Conservation (phyloP, 106 monocot genomes). For the Dendrobium nobile region DNA sequence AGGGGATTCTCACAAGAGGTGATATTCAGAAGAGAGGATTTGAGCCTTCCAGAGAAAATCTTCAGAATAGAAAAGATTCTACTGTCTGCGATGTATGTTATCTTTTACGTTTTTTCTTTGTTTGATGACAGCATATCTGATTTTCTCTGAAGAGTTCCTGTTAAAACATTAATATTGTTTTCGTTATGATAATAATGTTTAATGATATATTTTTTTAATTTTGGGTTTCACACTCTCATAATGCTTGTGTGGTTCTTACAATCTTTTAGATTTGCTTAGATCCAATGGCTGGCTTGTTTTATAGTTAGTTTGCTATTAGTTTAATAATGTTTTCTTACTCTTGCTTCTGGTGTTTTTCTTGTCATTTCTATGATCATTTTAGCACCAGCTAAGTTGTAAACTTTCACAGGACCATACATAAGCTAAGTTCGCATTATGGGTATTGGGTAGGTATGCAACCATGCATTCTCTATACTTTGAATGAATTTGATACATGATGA, state of each 20-base stretch:
- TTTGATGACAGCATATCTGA: neutral
- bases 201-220: neutral
- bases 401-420: neutral
- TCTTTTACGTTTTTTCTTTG: neutral
- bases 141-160: neutral
- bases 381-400: neutral
- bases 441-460: neutral
- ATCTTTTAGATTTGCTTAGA: neutral
- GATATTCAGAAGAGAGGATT: conserved; percentile 60
- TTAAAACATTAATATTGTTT: neutral
- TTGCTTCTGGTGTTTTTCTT: neutral
- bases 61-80: conserved; percentile 22
- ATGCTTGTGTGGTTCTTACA: neutral
- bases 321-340: neutral
- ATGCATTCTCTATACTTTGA: neutral
- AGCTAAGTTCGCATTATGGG: neutral
- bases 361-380: neutral
- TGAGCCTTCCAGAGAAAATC: conserved; percentile 17
- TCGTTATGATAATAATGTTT: neutral
- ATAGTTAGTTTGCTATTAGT: neutral
- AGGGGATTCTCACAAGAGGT: conserved; percentile 82
- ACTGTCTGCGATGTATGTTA: conserved; percentile 44
- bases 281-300: neutral
- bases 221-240: neutral
- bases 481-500: neutral